Percentiles rank a stretch among this genome's conserved stretches.
phyloP scores from a whole-genome alignment of 768 basidiomycete genomes.

The Mycena sanguinolenta region DNA sequence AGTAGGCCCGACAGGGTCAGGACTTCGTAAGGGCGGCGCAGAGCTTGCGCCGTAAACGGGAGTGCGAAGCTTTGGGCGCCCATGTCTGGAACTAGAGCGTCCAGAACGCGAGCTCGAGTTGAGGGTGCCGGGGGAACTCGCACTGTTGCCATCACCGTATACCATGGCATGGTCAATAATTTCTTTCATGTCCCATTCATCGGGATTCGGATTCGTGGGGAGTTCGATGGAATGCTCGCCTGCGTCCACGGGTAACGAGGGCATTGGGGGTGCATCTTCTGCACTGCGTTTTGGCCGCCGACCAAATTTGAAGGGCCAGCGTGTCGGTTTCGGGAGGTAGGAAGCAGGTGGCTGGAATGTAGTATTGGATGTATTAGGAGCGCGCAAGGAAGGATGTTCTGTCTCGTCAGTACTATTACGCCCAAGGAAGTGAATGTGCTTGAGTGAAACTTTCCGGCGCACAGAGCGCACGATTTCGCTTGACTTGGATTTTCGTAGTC shows the following conservation, averaged over 20 bases:
- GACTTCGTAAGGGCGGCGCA: slow-evolving; percentile 25
- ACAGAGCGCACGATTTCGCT: slow-evolving; percentile 56
- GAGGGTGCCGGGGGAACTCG: slow-evolving; percentile 56
- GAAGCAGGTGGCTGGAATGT: slow-evolving; percentile 37
- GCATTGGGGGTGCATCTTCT: slow-evolving; percentile 23
- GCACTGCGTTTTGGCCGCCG: background rate
- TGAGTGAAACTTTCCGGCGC: slow-evolving; percentile 57
- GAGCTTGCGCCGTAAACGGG: slow-evolving; percentile 43
- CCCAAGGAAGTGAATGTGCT: slow-evolving; percentile 50
- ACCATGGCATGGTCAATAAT: slow-evolving; percentile 70
- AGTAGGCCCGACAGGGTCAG: slow-evolving; percentile 12
- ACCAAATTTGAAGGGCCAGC: background rate
- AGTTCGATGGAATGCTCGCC: slow-evolving; percentile 56
- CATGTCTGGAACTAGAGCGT: slow-evolving; percentile 44
- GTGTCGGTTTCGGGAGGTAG: background rate
- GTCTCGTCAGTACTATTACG: slow-evolving; percentile 36
- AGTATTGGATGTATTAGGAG: slow-evolving; percentile 46
- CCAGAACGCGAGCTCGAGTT: slow-evolving; percentile 52
- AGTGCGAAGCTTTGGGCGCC: slow-evolving; percentile 51
- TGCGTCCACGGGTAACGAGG: slow-evolving; percentile 31
- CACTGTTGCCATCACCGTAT: slow-evolving; percentile 42
- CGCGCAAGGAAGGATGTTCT: slow-evolving; percentile 55
- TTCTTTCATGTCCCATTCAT: slow-evolving; percentile 75
- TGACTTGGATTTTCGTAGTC: slow-evolving; percentile 63
- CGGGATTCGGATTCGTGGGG: slow-evolving; percentile 76